Evolutionary conservation across 2,329 filamentous ascomycete species (phyloP).

Genomic region (Calonectria henricotiae): DNA sequence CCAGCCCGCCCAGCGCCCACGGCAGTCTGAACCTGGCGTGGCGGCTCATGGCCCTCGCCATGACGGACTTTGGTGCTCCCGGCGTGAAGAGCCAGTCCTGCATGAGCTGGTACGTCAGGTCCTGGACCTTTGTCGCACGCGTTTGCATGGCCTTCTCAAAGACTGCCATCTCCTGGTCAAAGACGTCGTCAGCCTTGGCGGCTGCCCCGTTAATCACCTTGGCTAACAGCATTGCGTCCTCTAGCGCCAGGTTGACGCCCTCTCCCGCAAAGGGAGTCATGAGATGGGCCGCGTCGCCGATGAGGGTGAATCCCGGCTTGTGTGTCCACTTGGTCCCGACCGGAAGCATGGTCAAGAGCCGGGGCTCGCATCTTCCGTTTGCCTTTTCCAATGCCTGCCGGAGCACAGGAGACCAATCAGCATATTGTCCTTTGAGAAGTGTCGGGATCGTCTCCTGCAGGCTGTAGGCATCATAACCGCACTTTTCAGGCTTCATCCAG

Average conservation of each 20-base stretch:
- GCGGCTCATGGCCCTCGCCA: slow-evolving; percentile 58
- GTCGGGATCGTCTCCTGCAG: slow-evolving; percentile 59
- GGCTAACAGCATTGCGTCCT: slow-evolving; percentile 69
- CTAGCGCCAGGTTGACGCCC: slow-evolving; percentile 73
- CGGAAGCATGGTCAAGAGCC: slow-evolving; percentile 70
- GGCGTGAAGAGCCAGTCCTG: slow-evolving; percentile 66
- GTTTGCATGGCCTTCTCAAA: slow-evolving; percentile 62
- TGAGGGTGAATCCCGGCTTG: slow-evolving; percentile 66
- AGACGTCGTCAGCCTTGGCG: slow-evolving; percentile 44
- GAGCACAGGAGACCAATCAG: slow-evolving; percentile 63
- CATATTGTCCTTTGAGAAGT: slow-evolving; percentile 56
- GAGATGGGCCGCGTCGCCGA: slow-evolving; percentile 75
- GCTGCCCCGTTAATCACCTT: slow-evolving; percentile 59
- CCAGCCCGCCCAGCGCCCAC: slow-evolving; percentile 54
- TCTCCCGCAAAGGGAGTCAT: slow-evolving; percentile 74
- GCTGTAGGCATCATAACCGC: slow-evolving; percentile 63
- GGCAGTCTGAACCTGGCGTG: slow-evolving; percentile 56
- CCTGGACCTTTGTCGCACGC: slow-evolving; percentile 58
- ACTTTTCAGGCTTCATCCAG: slow-evolving; percentile 59
- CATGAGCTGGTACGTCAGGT: slow-evolving; percentile 64
- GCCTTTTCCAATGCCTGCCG: slow-evolving; percentile 62
- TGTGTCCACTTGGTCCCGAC: slow-evolving; percentile 66
- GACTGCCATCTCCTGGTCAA: slow-evolving; percentile 56
- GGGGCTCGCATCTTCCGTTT: slow-evolving; percentile 59
- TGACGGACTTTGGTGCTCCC: slow-evolving; percentile 62